Conservation (phyloP, 1,284 basidiomycete species). For the Serendipita sp. region DNA sequence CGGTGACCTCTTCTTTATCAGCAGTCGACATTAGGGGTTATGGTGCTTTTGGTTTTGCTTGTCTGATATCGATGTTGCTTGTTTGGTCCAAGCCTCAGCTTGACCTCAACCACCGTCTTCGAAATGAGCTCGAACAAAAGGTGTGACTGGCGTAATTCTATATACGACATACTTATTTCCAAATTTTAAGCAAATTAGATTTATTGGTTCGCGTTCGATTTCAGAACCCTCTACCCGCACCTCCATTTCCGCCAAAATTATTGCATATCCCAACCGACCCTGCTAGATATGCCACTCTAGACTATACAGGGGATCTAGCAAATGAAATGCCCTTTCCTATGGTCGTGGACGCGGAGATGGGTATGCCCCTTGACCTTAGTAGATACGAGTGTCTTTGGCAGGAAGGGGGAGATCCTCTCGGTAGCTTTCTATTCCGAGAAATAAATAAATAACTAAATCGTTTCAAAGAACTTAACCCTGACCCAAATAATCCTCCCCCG, state of each 20-base stretch:
- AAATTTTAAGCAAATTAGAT: slow-evolving; percentile 50
- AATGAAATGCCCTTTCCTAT: slow-evolving; percentile 74
- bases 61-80: not conserved
- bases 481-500: slow-evolving; percentile 39
- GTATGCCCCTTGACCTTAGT: slow-evolving; percentile 83
- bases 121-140: slow-evolving; percentile 2
- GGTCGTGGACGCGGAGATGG: slow-evolving; percentile 87
- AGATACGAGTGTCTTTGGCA: slow-evolving; percentile 74
- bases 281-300: slow-evolving; percentile 69
- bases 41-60: not conserved
- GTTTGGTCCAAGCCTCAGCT: not conserved
- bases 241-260: slow-evolving; percentile 88
- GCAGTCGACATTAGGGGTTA: not conserved
- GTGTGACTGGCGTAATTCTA: not conserved
- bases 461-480: slow-evolving; percentile 51
- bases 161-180: not conserved
- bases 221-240: slow-evolving; percentile 80
- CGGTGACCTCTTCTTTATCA: not conserved
- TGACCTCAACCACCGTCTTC: not conserved
- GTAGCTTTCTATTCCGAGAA: slow-evolving; percentile 26
- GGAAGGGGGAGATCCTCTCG: slow-evolving; percentile 52
- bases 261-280: slow-evolving; percentile 78
- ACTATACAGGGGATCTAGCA: slow-evolving; percentile 68
- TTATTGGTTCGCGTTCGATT: slow-evolving; percentile 85
- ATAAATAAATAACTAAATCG: slow-evolving; percentile 10